Evolutionary conservation across 1,139 yeast genomes (phyloP).

Genomic region (Lodderomyces pseudojiufengensis): DNA sequence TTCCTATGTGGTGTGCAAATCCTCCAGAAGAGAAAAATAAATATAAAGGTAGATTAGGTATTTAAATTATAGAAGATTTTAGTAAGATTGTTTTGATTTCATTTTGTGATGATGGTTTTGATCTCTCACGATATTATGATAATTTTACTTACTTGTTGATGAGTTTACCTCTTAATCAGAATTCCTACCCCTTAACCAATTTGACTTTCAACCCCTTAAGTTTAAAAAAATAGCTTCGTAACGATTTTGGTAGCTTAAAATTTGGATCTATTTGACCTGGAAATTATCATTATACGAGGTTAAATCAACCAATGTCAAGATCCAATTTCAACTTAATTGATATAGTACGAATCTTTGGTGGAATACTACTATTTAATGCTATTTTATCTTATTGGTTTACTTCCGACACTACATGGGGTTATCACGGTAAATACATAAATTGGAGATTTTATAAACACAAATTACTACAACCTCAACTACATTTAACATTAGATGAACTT

Average conservation of each 20-base stretch:
- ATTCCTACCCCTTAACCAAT: too few species aligned
- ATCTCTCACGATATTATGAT: too few species aligned
- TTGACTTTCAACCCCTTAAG: too few species aligned
- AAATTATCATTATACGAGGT: too few species aligned
- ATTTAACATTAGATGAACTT: constrained; percentile 47
- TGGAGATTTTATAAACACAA: constrained; percentile 35
- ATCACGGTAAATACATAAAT: constrained; percentile 50
- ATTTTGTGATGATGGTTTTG: too few species aligned
- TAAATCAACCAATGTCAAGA: not conserved
- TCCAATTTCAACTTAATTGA: constrained; percentile 26
- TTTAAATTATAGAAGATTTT: too few species aligned
- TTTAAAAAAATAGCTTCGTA: too few species aligned
- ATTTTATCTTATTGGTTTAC: constrained; percentile 52
- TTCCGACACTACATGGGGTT: constrained; percentile 49
- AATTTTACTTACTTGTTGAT: too few species aligned
- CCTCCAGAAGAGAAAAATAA: constrained; percentile 17
- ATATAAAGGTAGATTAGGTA: too few species aligned
- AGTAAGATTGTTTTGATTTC: too few species aligned
- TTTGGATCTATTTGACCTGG: too few species aligned
- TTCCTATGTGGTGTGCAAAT: constrained; percentile 46
- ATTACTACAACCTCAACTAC: constrained; percentile 18
- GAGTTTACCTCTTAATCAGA: not conserved
- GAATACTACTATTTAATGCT: constrained; percentile 46
- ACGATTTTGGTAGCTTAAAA: too few species aligned
- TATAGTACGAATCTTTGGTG: constrained; percentile 42